Evolutionary conservation across 2,329 filamentous ascomycete genomes (phyloP), one percentile per base, ranked within the genome.

Genomic region (Cercospora janseana): DNA sequence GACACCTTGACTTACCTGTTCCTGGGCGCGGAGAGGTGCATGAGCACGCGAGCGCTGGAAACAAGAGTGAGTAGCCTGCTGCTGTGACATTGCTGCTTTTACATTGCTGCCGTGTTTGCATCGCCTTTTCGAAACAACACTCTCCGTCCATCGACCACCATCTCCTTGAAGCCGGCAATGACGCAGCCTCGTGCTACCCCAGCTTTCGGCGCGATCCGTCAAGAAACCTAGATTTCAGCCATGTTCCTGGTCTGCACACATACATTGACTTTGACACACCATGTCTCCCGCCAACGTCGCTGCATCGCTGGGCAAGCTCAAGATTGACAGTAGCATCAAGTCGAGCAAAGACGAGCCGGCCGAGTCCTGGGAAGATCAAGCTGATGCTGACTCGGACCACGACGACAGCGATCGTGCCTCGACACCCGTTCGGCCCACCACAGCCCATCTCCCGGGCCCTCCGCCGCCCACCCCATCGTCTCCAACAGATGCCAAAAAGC

Each of bases 291-390:
- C 46, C 21, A 38, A 54, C 9, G 49, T 65, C 27, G 43, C 60
- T 5, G 60, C 59, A 12, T 61, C 64, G 9, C 58, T 70, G 10
- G 57, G 66, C 55, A 65, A 64, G 48, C 63, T 70, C 9, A 49
- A 64, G 42, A 57, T 64, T 63, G 49, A 57, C 61, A 26, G 63
- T 23, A 71, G 71, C 31, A 48, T 58, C 31, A 50, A 54, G 42
- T 28, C 43, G 16, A 52, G 54, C 40, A 53, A 49, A 28, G 37
- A 55, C 34, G 53, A 60, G 40, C 56, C 58, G 2, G 80, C 78
- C 46, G 87, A 90, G 57, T 88, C 84, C 34, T 91, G 87, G 87
- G 86, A 90, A 70, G 85, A 93, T 61, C 87, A 87, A 49, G 76
- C 78, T 24, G 69, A 75, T 9, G 74, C 75, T 49, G 62, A 65